phyloP scores from a whole-genome alignment of 768 basidiomycete genomes.

The Hemileccinum impolitum region DNA sequence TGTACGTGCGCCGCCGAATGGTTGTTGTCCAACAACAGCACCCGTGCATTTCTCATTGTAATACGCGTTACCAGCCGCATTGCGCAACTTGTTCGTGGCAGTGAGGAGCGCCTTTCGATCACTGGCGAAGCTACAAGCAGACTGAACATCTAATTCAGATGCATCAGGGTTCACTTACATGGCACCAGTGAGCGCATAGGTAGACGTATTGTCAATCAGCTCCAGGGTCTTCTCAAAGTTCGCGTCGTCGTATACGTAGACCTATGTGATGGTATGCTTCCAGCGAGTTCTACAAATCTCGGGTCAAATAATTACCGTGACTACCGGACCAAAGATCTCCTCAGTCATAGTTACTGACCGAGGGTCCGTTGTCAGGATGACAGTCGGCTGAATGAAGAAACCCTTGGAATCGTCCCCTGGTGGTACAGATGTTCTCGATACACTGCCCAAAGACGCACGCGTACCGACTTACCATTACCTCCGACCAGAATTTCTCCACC shows the following conservation, averaged over 20 bases:
- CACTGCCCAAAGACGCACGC: neutral
- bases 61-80: slow-evolving; percentile 95
- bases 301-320: slow-evolving; percentile 58
- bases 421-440: neutral
- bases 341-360: slow-evolving; percentile 85
- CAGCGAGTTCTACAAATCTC: neutral
- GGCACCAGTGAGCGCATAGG: slow-evolving; percentile 92
- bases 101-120: slow-evolving; percentile 78
- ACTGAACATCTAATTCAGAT: slow-evolving; percentile 9
- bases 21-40: slow-evolving; percentile 97
- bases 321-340: slow-evolving; percentile 95
- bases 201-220: slow-evolving; percentile 80
- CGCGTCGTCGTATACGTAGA: slow-evolving; percentile 85
- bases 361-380: slow-evolving; percentile 91
- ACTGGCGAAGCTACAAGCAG: slow-evolving; percentile 62
- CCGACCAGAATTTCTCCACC: slow-evolving; percentile 91
- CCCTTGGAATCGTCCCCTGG: slow-evolving; percentile 86
- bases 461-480: slow-evolving; percentile 57
- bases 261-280: slow-evolving; percentile 37
- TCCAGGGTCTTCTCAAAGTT: slow-evolving; percentile 86
- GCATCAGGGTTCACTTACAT: slow-evolving; percentile 53
- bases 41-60: slow-evolving; percentile 99
- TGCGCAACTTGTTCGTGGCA: slow-evolving; percentile 80
- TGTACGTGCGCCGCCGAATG: slow-evolving; percentile 90
- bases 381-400: slow-evolving; percentile 91